Evolutionary conservation across 345 rosid species (phyloP), one percentile per base, ranked within the genome.

Genomic region (Ceriops decandra): DNA sequence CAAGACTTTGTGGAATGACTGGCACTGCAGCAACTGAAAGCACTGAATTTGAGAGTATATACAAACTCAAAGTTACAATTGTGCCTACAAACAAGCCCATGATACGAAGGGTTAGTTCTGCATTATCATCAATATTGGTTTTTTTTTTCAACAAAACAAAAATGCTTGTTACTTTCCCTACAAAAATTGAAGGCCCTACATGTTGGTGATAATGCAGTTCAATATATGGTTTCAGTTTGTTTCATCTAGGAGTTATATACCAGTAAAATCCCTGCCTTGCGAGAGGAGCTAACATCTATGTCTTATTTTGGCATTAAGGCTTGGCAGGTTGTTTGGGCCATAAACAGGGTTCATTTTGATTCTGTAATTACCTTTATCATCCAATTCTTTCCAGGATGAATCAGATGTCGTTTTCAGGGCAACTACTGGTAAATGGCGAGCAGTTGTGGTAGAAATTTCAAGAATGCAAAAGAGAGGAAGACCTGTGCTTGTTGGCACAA

Each of bases 1-100:
- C 97, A 26, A 93, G 86, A 86, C 97, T 91, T 72, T 93, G 98
- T 68, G 98, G 97, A 66, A 93, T 93, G 98, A 93, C 98, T 79
- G 98, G 98, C 56, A 93, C 98, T 72, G 98, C 98, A 24, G 89
- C 98, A 2, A 93, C 98, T 33, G 98, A 93, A 81, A 84, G 90
- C 80, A 85, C 96, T 32, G 98, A 93, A 84, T 93, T 93, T 81
- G 97, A 89, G 83, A 93, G 97, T 86, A 93, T 93, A 77, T 93
- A 91, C 90, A 93, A 91, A 80, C 91, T 93, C 61, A 91, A 91
- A 86, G 95, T 88, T 77, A 91, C 96, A 64, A 86, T 93, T 76
- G 97, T 93, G 60, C 98, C 98, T 30, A 93, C 97, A 66, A 93
- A 93, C 84, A 93, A 89, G 84, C 86, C 96, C 46, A 93, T 93